Evolutionary conservation across 2,329 filamentous ascomycete species (phyloP), one percentile per base, ranked within the genome.

Genomic region (Pestalotiopsis sp.): DNA sequence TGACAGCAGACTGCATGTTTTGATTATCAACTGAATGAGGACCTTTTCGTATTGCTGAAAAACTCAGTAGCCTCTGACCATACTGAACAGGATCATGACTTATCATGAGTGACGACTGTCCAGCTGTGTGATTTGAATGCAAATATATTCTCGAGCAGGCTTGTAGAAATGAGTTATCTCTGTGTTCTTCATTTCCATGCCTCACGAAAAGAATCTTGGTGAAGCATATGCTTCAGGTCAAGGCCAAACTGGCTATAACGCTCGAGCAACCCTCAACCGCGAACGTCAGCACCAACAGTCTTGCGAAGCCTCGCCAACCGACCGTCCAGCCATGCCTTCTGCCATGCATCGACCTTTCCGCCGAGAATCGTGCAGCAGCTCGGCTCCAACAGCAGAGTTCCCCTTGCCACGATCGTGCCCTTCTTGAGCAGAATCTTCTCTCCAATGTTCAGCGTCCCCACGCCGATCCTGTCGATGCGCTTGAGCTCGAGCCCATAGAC

Each of bases 281-380:
- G 68, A 39, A 17, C 67, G 41, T 78, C 77, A 52, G 75, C 78
- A 23, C 84, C 83, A 20, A 91, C 87, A 13, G 85, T 87, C 65
- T 88, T 86, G 76, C 89, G 90, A 69, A 98, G 79, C 71, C 89
- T 87, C 63, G 85, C 86, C 78, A 97, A 90, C 71, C 93, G 86
- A 2, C 89, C 89, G 14, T 90, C 89, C 61, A 86, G 85, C 95
- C 95, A 98, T 7, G 85, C 85, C 76, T 89, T 91, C 76, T 98
- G 93, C 85, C 94, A 89, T 0, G 84, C 84, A 67, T 98, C 94
- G 59, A 98, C 87, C 81, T 93, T 97, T 0, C 96, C 96, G 2
- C 96, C 96, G n/a, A 98, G 80, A 2, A 97, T 77, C n/a, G 88
- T 85, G 67, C 90, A 91, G 68, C 80, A 89, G 2, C 82, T 83